Evolutionary conservation across 768 basidiomycete species (phyloP).

Genomic region (Tulasnella sp.): DNA sequence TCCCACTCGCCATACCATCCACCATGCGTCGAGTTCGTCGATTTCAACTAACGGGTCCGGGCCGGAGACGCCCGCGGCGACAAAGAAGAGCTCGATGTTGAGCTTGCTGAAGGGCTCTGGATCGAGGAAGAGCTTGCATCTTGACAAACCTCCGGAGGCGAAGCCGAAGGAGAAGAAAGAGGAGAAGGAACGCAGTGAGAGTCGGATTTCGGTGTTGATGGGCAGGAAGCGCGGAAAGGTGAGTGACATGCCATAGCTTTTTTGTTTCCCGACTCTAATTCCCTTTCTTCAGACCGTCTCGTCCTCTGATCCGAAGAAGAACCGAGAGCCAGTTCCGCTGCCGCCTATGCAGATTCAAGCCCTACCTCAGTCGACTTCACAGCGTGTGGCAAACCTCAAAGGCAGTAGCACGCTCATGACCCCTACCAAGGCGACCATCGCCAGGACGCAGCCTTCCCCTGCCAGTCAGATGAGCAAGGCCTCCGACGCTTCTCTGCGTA

Average conservation of each 20-base stretch:
- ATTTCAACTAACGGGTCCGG: slow-evolving; percentile 12
- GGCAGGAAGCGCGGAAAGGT: slow-evolving; percentile 89
- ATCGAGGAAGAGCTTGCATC: slow-evolving; percentile 68
- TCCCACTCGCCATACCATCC: slow-evolving; percentile 32
- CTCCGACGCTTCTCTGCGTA: slow-evolving; percentile 69
- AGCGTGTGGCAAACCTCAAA: slow-evolving; percentile 66
- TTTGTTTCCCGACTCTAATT: not conserved
- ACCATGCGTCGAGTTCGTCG: slow-evolving; percentile 12
- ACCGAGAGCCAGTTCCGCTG: slow-evolving; percentile 38
- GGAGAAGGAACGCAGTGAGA: slow-evolving; percentile 74
- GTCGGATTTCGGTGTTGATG: slow-evolving; percentile 78
- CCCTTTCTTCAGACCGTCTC: slow-evolving; percentile 54
- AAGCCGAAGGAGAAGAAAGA: slow-evolving; percentile 59
- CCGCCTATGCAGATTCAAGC: slow-evolving; percentile 90
- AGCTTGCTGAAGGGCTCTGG: slow-evolving; percentile 74
- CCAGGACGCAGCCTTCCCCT: slow-evolving; percentile 55
- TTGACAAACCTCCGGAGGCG: slow-evolving; percentile 30
- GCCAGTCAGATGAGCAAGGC: slow-evolving; percentile 80
- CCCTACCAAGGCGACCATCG: slow-evolving; percentile 17
- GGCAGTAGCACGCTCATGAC: slow-evolving; percentile 42
- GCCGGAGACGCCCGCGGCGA: slow-evolving; percentile 24
- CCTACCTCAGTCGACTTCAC: slow-evolving; percentile 66
- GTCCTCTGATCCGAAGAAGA: slow-evolving; percentile 67
- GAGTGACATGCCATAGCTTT: slow-evolving; percentile 20
- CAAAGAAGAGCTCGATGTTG: slow-evolving; percentile 74